Evolutionary conservation across 179 eudicot genomes (phyloP).

Genomic region (Sideroxylon spinosum): DNA sequence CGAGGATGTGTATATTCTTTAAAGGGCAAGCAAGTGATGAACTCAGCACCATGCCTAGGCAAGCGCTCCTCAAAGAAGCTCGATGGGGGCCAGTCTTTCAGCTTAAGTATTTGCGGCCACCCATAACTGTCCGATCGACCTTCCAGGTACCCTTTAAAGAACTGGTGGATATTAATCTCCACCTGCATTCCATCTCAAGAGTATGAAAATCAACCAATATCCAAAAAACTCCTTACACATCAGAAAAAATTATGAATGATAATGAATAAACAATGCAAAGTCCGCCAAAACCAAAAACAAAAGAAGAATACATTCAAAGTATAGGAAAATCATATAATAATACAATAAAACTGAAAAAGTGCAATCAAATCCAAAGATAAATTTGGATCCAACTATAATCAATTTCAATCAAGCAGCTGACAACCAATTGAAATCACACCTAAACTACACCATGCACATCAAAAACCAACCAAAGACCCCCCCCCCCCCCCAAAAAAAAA

Average conservation of each 20-base stretch:
- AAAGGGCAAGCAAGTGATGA: slow-evolving; percentile 56
- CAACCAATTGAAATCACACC: neutral
- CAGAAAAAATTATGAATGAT: neutral
- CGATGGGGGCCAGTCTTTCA: slow-evolving; percentile 80
- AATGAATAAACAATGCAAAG: neutral
- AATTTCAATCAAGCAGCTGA: neutral
- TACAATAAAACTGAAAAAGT: neutral
- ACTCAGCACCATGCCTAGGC: slow-evolving; percentile 72
- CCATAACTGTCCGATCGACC: slow-evolving; percentile 30
- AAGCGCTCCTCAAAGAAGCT: slow-evolving; percentile 48
- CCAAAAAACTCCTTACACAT: neutral
- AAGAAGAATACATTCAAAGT: neutral
- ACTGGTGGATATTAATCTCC: slow-evolving; percentile 48
- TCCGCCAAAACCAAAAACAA: neutral
- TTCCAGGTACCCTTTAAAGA: slow-evolving; percentile 49
- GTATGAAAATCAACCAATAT: neutral
- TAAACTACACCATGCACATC: neutral
- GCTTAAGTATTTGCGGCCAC: slow-evolving; percentile 61
- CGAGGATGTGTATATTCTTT: slow-evolving; percentile 67
- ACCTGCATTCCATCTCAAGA: slow-evolving; percentile 27
- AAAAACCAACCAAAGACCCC: neutral
- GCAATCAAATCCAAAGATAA: neutral
- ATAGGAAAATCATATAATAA: neutral
- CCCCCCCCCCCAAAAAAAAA: too few species aligned
- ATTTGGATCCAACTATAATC: neutral